Conservation (phyloP, 306 rosid species). For the Purshia tridentata region DNA sequence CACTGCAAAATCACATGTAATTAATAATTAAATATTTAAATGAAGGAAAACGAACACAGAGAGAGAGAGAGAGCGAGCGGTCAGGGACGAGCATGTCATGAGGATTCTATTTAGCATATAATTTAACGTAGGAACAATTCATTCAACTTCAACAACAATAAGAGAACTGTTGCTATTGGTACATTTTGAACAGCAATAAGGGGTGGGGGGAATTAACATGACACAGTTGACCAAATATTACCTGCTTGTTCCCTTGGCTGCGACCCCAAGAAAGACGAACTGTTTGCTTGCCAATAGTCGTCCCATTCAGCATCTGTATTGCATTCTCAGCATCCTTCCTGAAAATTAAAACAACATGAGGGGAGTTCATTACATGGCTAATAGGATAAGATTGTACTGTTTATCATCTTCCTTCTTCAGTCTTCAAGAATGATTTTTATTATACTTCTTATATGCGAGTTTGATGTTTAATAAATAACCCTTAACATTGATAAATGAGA, state of each 20-base stretch:
- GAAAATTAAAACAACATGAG: constrained; percentile 29
- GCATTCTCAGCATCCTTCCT: constrained; percentile 99
- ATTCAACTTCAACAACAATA: neutral
- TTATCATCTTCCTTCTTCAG: neutral
- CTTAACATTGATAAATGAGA: neutral
- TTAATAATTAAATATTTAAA: neutral
- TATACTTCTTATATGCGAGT: neutral
- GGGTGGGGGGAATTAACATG: neutral
- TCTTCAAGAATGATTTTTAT: constrained; percentile 1
- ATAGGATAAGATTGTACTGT: neutral
- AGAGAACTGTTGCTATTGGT: too few species aligned
- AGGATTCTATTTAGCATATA: neutral
- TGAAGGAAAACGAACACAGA: neutral
- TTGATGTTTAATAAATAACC: neutral
- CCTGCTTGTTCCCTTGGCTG: constrained; percentile 93
- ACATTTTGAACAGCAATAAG: neutral
- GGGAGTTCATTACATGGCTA: neutral
- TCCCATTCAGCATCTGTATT: constrained; percentile 76
- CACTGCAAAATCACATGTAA: constrained; percentile 53
- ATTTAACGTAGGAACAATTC: neutral
- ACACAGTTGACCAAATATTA: constrained; percentile 18
- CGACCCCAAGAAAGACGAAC: constrained; percentile 99
- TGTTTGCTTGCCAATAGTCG: constrained; percentile 89
- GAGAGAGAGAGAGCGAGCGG: neutral
- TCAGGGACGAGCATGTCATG: neutral